Percentiles rank a stretch among this genome's conserved stretches.
Conservation (phyloP, 2,329 filamentous ascomycete species). For the Fragosphaeria purpurea region DNA sequence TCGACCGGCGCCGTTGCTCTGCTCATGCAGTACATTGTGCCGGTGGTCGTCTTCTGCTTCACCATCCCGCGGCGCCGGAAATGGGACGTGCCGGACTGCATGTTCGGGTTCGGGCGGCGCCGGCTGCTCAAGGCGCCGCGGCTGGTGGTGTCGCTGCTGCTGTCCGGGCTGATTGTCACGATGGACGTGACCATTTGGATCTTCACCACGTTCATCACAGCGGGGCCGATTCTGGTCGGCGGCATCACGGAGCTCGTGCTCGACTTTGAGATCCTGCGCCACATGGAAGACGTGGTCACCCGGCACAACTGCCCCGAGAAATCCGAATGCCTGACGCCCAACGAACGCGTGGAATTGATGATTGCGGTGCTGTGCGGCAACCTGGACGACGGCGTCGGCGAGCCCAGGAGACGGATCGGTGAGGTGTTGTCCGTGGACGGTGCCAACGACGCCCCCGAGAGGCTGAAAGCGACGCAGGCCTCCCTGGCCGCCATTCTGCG, state of each 20-base stretch:
- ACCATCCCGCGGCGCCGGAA: constrained; percentile 1
- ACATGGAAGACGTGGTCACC: background rate
- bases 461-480: background rate
- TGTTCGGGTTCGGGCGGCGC: background rate
- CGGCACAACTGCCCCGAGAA: no score
- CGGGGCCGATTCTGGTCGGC: background rate
- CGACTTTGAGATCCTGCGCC: background rate
- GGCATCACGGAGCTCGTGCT: background rate
- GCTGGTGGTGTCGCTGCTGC: background rate
- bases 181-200: constrained; percentile 1
- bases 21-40: constrained; percentile 5
- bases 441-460: background rate
- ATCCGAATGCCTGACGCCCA: no score
- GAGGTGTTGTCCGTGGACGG: background rate
- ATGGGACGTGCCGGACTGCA: constrained; percentile 1
- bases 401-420: background rate
- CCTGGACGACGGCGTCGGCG: background rate
- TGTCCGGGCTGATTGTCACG: background rate
- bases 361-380: constrained; percentile 1
- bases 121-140: background rate
- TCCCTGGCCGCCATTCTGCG: constrained; percentile 1
- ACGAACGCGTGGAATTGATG: constrained; percentile 1
- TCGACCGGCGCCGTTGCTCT: background rate
- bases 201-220: background rate
- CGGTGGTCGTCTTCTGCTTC: constrained; percentile 3